These are phyloP conservation scores for Cyclanthera cordifolia DNA, from an alignment of 306 rosid genomes.

Conservation along the genomic window DNA sequence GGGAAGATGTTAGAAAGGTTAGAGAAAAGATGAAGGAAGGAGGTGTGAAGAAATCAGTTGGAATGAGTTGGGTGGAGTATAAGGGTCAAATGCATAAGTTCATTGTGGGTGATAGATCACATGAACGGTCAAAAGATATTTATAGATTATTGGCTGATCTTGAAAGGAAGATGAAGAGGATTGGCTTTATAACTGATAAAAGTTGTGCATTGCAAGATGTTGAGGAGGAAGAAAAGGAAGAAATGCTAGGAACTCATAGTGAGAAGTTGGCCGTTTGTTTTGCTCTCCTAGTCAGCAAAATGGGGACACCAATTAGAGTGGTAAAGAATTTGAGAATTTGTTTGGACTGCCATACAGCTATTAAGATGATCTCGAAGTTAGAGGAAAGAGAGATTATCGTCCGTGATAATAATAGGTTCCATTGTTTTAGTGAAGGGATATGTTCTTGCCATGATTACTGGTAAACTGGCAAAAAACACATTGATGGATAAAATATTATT, in stretches of 20 bases:
- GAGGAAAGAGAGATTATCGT: slow-evolving; percentile 23
- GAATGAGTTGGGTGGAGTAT: slow-evolving; percentile 53
- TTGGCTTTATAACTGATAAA: slow-evolving; percentile 28
- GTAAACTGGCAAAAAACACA: slow-evolving; percentile 11
- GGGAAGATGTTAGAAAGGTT: slow-evolving; percentile 52
- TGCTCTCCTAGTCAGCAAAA: slow-evolving; percentile 28
- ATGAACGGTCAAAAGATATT: slow-evolving; percentile 29
- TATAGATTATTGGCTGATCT: slow-evolving; percentile 24
- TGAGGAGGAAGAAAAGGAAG: slow-evolving; percentile 47
- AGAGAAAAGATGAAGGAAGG: slow-evolving; percentile 38
- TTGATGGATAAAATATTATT: neutral
- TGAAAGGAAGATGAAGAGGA: slow-evolving; percentile 24
- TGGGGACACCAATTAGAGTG: slow-evolving; percentile 25
- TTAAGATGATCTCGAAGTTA: slow-evolving; percentile 27
- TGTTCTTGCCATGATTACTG: slow-evolving; percentile 35
- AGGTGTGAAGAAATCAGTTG: slow-evolving; percentile 40
- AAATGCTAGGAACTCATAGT: slow-evolving; percentile 39
- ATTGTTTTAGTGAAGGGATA: slow-evolving; percentile 22
- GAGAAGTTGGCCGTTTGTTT: slow-evolving; percentile 43
- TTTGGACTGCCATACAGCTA: slow-evolving; percentile 30
- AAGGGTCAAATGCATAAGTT: slow-evolving; percentile 33
- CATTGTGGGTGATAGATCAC: slow-evolving; percentile 31
- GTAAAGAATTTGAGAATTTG: slow-evolving; percentile 33
- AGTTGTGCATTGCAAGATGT: slow-evolving; percentile 36
- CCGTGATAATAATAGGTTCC: slow-evolving; percentile 33